Evolutionary conservation across 306 rosid genomes (phyloP).

Genomic region (Fagus sylvatica): DNA sequence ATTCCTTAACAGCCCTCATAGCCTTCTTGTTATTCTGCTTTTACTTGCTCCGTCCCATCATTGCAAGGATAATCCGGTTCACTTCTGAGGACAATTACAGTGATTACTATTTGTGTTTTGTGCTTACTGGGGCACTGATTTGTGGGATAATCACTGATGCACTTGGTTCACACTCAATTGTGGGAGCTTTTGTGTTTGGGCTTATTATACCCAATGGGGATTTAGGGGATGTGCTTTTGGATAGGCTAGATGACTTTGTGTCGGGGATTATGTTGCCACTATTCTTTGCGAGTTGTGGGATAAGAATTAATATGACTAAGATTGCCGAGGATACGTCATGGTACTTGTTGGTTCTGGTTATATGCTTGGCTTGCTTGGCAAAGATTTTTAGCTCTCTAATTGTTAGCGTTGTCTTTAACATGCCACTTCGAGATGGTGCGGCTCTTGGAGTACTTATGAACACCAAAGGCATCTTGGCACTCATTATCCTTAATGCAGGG

Average conservation of each 20-base stretch:
- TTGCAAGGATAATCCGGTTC: conserved; percentile 1
- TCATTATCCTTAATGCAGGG: conserved; percentile 33
- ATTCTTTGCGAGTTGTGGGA: conserved; percentile 29
- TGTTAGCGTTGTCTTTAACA: conserved; percentile 14
- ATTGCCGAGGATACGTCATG: neutral
- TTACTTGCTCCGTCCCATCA: conserved; percentile 28
- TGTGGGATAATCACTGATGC: conserved; percentile 32
- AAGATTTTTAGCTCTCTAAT: conserved; percentile 32
- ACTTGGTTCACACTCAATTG: conserved; percentile 38
- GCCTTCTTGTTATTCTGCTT: conserved; percentile 12
- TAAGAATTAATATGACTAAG: neutral
- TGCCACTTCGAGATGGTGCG: conserved; percentile 32
- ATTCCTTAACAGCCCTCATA: neutral
- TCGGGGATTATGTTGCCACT: conserved; percentile 23
- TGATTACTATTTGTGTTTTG: conserved; percentile 20
- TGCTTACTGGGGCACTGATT: conserved; percentile 25
- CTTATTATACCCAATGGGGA: conserved; percentile 45
- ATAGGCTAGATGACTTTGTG: conserved; percentile 32
- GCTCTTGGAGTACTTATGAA: conserved; percentile 44
- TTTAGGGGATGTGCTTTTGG: conserved; percentile 25
- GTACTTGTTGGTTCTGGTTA: neutral
- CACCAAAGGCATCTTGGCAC: conserved; percentile 42
- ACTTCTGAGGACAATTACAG: conserved; percentile 31
- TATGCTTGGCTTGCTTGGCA: conserved; percentile 18
- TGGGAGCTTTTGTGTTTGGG: conserved; percentile 51